Evolutionary conservation across 352 stramenopile genomes (phyloP).

Genomic region (Pythium volutum): DNA sequence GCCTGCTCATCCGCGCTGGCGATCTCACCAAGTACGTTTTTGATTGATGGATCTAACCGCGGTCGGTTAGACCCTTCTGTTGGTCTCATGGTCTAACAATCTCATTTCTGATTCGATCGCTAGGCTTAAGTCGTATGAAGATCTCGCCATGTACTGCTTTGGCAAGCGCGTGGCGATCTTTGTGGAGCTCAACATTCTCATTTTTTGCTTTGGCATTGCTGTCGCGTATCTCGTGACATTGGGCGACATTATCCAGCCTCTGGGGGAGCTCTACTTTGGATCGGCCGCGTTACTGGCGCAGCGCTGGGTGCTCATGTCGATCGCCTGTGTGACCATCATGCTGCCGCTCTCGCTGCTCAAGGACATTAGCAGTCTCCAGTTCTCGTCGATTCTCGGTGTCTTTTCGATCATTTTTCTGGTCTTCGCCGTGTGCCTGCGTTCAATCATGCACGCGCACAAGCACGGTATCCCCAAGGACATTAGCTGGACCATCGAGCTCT

Average conservation of each 20-base stretch:
- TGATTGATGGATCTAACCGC: too few relatives aligned
- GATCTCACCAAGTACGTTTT: conserved; percentile 72
- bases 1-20: conserved; percentile 69
- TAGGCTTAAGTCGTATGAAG: conserved; percentile 85
- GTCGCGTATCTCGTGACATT: conserved; percentile 84
- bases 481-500: conserved; percentile 73
- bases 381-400: conserved; percentile 80
- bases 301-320: conserved; percentile 78
- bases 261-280: conserved; percentile 74
- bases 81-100: not conserved
- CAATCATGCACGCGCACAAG: conserved; percentile 59
- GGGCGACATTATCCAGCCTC: conserved; percentile 75
- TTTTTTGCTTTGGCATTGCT: conserved; percentile 85
- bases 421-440: conserved; percentile 72
- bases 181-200: conserved; percentile 81
- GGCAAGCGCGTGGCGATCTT: conserved; percentile 81
- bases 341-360: conserved; percentile 77
- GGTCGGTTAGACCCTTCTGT: not conserved
- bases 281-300: conserved; percentile 51
- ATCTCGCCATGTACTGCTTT: conserved; percentile 82
- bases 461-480: conserved; percentile 63
- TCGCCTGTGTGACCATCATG: conserved; percentile 77
- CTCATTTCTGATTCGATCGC: not conserved
- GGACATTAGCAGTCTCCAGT: conserved; percentile 84
- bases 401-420: conserved; percentile 86